Percentiles rank a stretch among this genome's conserved stretches.
Conservation (phyloP, 306 rosid genomes). For the Begonia peltatifolia region DNA sequence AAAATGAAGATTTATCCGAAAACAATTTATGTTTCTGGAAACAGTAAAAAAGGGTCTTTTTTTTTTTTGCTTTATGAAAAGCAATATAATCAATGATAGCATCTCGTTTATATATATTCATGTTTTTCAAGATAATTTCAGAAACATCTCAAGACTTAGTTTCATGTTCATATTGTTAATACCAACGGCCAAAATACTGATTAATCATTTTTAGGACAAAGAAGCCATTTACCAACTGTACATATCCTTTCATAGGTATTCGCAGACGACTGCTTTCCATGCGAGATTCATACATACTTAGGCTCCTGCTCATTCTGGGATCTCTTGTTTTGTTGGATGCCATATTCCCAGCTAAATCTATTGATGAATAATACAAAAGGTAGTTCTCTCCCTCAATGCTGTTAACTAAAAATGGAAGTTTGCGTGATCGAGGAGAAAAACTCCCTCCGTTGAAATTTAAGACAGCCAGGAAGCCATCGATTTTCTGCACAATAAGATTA, state of each 20-base stretch:
- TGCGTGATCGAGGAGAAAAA: conserved; percentile 55
- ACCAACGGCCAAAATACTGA: not conserved
- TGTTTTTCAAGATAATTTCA: no score
- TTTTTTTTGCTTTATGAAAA: not conserved
- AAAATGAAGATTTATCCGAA: no score
- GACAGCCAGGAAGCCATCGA: conserved; percentile 81
- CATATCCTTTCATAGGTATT: conserved; percentile 62
- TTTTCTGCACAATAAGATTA: conserved; percentile 31
- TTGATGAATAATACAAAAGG: conserved; percentile 54
- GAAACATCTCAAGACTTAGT: no score
- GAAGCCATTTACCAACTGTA: conserved; percentile 47
- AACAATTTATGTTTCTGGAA: no score
- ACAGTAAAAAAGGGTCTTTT: no score
- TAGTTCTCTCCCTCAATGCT: conserved; percentile 72
- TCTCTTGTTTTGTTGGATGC: conserved; percentile 35
- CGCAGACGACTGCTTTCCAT: conserved; percentile 41
- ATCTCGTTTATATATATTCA: no score
- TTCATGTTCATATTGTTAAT: no score
- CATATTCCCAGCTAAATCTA: conserved; percentile 32
- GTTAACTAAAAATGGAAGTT: conserved; percentile 69
- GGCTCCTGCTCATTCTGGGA: conserved; percentile 44
- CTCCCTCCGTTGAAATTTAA: conserved; percentile 62
- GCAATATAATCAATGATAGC: not conserved
- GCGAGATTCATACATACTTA: conserved; percentile 39
- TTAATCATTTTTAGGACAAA: not conserved